Conservation (phyloP, 352 stramenopile genomes). For the Blastocystis sp. region DNA sequence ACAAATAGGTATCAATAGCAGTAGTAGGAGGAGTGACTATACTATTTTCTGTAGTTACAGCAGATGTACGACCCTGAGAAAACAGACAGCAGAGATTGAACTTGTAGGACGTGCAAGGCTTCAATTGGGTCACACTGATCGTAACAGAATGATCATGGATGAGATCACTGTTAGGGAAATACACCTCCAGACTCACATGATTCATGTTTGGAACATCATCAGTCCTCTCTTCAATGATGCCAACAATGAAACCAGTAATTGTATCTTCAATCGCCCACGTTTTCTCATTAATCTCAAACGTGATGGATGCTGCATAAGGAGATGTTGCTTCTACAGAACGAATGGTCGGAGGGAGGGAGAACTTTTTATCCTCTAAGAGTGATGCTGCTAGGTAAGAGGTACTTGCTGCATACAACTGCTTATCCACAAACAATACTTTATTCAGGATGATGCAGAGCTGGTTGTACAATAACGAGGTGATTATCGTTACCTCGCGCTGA, state of each 20-base stretch:
- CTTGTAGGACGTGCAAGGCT: conserved; percentile 1
- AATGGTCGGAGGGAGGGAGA: conserved; percentile 28
- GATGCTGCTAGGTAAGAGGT: not conserved
- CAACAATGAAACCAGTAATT: conserved; percentile 46
- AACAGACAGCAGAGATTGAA: conserved; percentile 53
- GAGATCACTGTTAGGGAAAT: not conserved
- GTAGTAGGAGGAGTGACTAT: not conserved
- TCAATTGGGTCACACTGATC: conserved; percentile 28
- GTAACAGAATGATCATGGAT: conserved; percentile 26
- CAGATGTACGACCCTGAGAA: not conserved
- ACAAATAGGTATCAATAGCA: conserved; percentile 41
- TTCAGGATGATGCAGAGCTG: conserved; percentile 54
- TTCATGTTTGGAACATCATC: conserved; percentile 46
- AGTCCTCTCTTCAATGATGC: not conserved
- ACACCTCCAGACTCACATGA: conserved; percentile 14
- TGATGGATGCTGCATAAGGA: not conserved
- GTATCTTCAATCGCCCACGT: not conserved
- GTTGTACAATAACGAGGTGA: conserved; percentile 52
- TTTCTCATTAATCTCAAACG: not conserved
- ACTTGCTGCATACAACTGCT: conserved; percentile 21
- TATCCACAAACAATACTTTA: conserved; percentile 47
- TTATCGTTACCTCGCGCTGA: conserved; percentile 26
- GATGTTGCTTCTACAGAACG: not conserved
- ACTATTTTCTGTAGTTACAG: not conserved
- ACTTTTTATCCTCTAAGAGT: conserved; percentile 26